Evolutionary conservation across 345 rosid genomes (phyloP).

Genomic region (Citrus sinensis): DVS_A1.0 CM039163.1:40881001-40881500

Average conservation of each 20-base stretch:
- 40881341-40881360: conserved; percentile 55
- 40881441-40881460: conserved; percentile 64
- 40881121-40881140: conserved; percentile 70
- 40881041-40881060: conserved; percentile 69
- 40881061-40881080: conserved; percentile 56
- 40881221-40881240: conserved; percentile 77
- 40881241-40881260: conserved; percentile 63
- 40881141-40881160: conserved; percentile 73
- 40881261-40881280: conserved; percentile 69
- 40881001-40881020: conserved; percentile 91
- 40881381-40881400: conserved; percentile 67
- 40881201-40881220: conserved; percentile 52
- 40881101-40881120: conserved; percentile 54
- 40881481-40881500: conserved; percentile 73
- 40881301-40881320: conserved; percentile 79
- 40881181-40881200: conserved; percentile 59
- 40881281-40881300: conserved; percentile 77
- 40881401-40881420: conserved; percentile 67
- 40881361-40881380: conserved; percentile 46
- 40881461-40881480: conserved; percentile 81
- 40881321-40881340: conserved; percentile 57
- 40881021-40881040: conserved; percentile 89
- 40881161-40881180: conserved; percentile 57
- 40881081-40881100: conserved; percentile 28
- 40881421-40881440: conserved; percentile 69